phyloP scores from a whole-genome alignment of 306 rosid species.

The Casuarina cunninghamiana region DNA sequence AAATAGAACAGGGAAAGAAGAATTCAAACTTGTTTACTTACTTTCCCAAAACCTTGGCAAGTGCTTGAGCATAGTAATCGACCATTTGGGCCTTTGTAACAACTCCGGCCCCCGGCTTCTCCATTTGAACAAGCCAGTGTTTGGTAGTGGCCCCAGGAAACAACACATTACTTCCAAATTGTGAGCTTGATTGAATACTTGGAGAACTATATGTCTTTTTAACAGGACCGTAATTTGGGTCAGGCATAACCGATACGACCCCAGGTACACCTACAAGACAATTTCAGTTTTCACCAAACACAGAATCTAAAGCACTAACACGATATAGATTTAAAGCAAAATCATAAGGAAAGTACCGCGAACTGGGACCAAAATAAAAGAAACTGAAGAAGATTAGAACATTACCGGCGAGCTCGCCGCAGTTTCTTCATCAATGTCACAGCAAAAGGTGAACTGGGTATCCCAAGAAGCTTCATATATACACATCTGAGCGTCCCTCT shows the following conservation, averaged over 20 bases:
- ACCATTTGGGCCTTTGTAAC: constrained; percentile 93
- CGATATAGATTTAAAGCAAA: neutral
- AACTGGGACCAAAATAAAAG: neutral
- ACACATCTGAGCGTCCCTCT: constrained; percentile 79
- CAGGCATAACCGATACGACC: constrained; percentile 59
- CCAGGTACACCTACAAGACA: constrained; percentile 60
- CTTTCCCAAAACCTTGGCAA: constrained; percentile 81
- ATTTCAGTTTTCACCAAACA: constrained; percentile 5
- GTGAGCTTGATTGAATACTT: constrained; percentile 28
- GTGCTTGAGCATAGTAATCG: constrained; percentile 72
- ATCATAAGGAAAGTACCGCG: neutral
- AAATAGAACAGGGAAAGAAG: constrained; percentile 12
- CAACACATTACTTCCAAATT: constrained; percentile 37
- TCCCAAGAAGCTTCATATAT: constrained; percentile 76
- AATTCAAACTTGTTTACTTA: constrained; percentile 33
- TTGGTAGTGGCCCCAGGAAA: constrained; percentile 68
- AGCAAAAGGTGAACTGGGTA: constrained; percentile 67
- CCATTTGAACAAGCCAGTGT: constrained; percentile 82
- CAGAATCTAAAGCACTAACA: constrained; percentile 6
- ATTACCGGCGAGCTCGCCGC: constrained; percentile 59
- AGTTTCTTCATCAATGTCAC: constrained; percentile 66
- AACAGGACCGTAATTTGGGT: constrained; percentile 46
- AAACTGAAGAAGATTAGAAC: neutral
- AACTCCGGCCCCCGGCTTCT: constrained; percentile 70
- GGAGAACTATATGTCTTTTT: constrained; percentile 54